Evolutionary conservation across 2,329 filamentous ascomycete genomes (phyloP).

Genomic region (Fusarium neocosmosporiellum): DNA sequence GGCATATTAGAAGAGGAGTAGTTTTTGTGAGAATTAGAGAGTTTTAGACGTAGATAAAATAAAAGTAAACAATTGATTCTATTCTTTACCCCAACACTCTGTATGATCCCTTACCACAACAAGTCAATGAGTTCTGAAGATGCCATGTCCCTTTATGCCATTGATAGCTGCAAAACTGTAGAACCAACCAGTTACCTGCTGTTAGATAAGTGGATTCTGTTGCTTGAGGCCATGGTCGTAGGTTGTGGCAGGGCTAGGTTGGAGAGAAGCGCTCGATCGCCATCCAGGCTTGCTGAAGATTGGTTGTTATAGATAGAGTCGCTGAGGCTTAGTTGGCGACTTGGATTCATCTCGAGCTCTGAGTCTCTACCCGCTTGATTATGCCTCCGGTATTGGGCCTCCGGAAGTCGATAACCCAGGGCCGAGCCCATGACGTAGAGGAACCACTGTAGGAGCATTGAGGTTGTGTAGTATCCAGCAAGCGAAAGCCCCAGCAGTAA

Average conservation of each 20-base stretch:
- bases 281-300: background rate
- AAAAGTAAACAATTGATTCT: background rate
- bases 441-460: conserved; percentile 4
- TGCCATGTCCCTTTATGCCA: background rate
- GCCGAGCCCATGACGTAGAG: conserved; percentile 6
- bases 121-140: background rate
- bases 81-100: background rate
- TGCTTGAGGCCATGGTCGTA: background rate
- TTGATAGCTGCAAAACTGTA: background rate
- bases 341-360: background rate
- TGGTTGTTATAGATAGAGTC: background rate
- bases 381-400: background rate
- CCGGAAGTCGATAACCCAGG: background rate
- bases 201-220: background rate
- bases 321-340: background rate
- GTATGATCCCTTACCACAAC: background rate
- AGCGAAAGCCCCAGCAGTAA: conserved; percentile 4
- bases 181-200: background rate
- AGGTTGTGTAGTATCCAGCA: conserved; percentile 6
- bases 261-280: background rate
- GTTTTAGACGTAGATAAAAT: too few species aligned
- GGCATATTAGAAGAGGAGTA: background rate
- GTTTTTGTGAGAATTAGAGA: background rate
- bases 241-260: background rate
- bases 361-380: background rate